Evolutionary conservation across 1,284 basidiomycete species (phyloP), one percentile per base, ranked within the genome.

Genomic region (Cutaneotrichosporon sp.): DNA sequence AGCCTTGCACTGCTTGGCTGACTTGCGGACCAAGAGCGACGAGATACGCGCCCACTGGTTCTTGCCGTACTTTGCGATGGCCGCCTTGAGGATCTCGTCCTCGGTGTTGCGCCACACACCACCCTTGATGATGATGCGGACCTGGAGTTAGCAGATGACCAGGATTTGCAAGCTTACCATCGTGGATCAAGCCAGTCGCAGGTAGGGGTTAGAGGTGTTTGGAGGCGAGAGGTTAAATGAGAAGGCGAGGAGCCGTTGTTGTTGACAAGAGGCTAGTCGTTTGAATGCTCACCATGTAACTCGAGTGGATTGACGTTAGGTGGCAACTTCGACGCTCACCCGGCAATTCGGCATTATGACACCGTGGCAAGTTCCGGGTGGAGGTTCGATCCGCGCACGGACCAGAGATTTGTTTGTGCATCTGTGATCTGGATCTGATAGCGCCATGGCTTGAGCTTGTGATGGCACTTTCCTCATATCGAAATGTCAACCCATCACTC

Each of bases 1-100:
- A 4, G 96, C 97, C 81, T 99, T 99, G 84, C 97, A 99, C 83
- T 99, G 97, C 80, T 99, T 99, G 13, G 97, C 95, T 13, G 97
- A 99, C 83, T 99, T 99, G 71, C 97, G 88, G 50, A 99, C 97
- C 58, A 99, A 86, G 32, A 99, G 85, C 47, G 96, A 99, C 9
- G 94, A 97, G 78, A 99, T 99, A 75, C 96, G 92, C 30, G 97
- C 96, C 95, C 95, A 82, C 79, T 82, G 81, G 77, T 97, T 97
- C 84, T 96, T 95, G 74, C 93, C 93, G 73, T 96, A 96, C 84
- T 97, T 97, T 71, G 93, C 92, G 78, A 97, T 97, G 73, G 94
- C 94, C 65, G 94, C 95, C 81, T 97, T 97, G 72, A 97, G 85
- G 59, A 97, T 94, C 80, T 97, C 93, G 79, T 97, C 94, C 83